phyloP scores from a whole-genome alignment of 352 stramenopile genomes.

The Globisporangium heterothallicum region DNA sequence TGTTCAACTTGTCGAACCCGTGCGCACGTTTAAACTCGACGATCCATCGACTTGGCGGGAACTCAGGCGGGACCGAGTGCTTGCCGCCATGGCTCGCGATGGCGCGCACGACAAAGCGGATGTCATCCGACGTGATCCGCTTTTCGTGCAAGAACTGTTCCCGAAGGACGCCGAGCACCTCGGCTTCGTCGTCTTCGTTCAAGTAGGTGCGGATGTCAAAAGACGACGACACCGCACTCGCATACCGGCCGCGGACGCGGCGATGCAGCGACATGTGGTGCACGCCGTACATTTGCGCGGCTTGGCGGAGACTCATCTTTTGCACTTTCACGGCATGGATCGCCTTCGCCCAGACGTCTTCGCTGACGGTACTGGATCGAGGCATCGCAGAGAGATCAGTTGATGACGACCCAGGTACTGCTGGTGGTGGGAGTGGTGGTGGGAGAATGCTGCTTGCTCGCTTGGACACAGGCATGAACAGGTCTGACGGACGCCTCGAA shows the following conservation, averaged over 20 bases:
- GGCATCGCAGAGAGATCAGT: slow-evolving; percentile 6
- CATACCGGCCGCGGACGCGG: slow-evolving; percentile 14
- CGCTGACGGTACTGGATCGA: slow-evolving; percentile 19
- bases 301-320: slow-evolving; percentile 37
- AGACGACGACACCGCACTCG: not conserved
- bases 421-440: not conserved
- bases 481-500: not conserved
- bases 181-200: slow-evolving; percentile 29
- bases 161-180: slow-evolving; percentile 26
- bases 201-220: slow-evolving; percentile 21
- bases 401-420: not conserved
- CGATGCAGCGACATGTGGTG: slow-evolving; percentile 41
- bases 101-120: slow-evolving; percentile 36
- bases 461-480: slow-evolving; percentile 7
- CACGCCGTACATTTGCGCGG: slow-evolving; percentile 35
- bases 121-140: slow-evolving; percentile 44
- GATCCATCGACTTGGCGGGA: slow-evolving; percentile 43
- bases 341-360: slow-evolving; percentile 35
- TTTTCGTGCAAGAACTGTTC: slow-evolving; percentile 37
- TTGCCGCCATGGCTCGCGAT: slow-evolving; percentile 34
- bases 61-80: slow-evolving; percentile 31
- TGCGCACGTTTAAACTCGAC: slow-evolving; percentile 41
- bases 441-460: not conserved
- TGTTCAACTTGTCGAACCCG: slow-evolving; percentile 32
- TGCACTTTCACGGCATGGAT: slow-evolving; percentile 39